Evolutionary conservation across 768 basidiomycete genomes (phyloP).

Genomic region (Phylloporus sp.): DNA sequence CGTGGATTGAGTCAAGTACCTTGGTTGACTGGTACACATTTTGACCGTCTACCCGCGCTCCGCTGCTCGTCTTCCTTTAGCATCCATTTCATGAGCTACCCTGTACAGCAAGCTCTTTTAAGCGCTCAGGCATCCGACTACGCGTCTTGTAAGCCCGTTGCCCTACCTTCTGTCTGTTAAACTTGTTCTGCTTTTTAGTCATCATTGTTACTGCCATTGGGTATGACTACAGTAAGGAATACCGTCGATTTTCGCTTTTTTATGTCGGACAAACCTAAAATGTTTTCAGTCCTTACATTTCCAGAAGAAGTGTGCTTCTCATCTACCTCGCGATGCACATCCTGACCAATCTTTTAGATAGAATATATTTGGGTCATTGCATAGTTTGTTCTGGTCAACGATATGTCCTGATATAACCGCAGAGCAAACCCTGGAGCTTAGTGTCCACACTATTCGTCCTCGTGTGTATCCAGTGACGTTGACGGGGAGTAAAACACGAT

Average conservation of each 20-base stretch:
- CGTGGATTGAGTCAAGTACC: too few species aligned
- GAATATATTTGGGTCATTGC: neutral
- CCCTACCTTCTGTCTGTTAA: neutral
- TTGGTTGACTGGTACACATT: too few species aligned
- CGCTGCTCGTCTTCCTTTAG: neutral
- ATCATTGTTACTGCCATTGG: neutral
- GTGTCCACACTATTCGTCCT: neutral
- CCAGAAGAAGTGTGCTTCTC: neutral
- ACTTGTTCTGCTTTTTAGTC: neutral
- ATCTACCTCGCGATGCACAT: too few species aligned
- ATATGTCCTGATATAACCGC: neutral
- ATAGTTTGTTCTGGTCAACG: too few species aligned
- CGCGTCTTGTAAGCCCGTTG: neutral
- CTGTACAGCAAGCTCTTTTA: neutral
- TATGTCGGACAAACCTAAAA: neutral
- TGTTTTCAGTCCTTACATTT: neutral
- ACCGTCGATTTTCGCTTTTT: neutral
- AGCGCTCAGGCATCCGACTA: neutral
- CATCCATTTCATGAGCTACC: neutral
- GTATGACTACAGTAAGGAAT: neutral
- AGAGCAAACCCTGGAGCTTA: neutral
- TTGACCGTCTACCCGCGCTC: too few species aligned
- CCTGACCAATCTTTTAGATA: neutral
- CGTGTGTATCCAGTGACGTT: neutral
- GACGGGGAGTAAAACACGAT: too few species aligned